A percentile compares a stretch with the other conserved stretches of the same genome.
Conservation (phyloP, 768 basidiomycete genomes). For the Fistulinella prunicolor region DNA sequence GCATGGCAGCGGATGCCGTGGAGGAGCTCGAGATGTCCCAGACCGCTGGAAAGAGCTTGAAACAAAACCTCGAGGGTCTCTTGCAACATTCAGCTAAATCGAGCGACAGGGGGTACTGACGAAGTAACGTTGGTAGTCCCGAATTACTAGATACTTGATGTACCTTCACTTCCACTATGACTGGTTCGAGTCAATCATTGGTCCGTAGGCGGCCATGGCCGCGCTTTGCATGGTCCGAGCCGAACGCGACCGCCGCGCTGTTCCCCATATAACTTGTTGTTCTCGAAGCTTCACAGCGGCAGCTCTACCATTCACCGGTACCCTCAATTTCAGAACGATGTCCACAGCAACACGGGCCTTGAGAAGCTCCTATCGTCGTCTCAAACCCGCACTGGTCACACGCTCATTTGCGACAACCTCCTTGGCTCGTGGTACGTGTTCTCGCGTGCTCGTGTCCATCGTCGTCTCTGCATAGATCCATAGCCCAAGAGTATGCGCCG, state of each 20-base stretch:
- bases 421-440: slow-evolving; percentile 17
- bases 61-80: slow-evolving; percentile 19
- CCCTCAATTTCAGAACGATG: slow-evolving; percentile 1
- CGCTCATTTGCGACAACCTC: slow-evolving; percentile 22
- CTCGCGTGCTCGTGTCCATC: background rate
- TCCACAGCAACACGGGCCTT: slow-evolving; percentile 2
- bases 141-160: no score
- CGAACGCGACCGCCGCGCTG: background rate
- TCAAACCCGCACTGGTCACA: slow-evolving; percentile 11
- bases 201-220: background rate
- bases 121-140: background rate
- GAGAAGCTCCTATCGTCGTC: slow-evolving; percentile 4
- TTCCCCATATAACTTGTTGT: background rate
- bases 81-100: background rate
- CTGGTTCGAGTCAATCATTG: no score
- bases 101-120: background rate
- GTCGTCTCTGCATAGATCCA: background rate
- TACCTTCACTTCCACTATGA: no score
- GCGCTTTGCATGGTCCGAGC: background rate
- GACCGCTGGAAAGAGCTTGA: slow-evolving; percentile 17
- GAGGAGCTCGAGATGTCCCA: slow-evolving; percentile 6
- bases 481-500: slow-evolving; percentile 18
- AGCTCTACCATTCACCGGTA: background rate
- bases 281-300: background rate
- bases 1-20: background rate